phyloP scores from a whole-genome alignment of 176 grass and related monocot genomes.

The Tuctoria greenei region DNA sequence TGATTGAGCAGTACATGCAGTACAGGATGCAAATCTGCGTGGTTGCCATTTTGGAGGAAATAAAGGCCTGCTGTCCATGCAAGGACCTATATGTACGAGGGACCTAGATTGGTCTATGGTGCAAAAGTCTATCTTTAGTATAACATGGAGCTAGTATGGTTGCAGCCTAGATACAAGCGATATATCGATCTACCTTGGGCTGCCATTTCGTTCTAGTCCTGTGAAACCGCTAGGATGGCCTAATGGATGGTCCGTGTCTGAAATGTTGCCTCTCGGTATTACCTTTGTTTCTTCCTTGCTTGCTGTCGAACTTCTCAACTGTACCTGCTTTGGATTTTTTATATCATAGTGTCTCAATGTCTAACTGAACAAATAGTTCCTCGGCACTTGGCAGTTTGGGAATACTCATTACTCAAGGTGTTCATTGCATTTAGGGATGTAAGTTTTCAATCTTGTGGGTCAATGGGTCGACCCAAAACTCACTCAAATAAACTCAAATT shows the following conservation, averaged over 20 bases:
- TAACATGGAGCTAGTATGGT: constrained; percentile 25
- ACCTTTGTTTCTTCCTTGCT: constrained; percentile 16
- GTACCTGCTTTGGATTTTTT: constrained; percentile 14
- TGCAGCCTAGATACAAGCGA: constrained; percentile 27
- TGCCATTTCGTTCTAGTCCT: constrained; percentile 33
- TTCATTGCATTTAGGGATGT: not conserved
- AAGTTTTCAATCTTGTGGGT: too few species aligned
- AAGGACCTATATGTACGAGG: constrained; percentile 17
- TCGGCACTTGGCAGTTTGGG: not conserved
- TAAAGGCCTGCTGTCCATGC: constrained; percentile 24
- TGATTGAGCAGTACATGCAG: constrained; percentile 42
- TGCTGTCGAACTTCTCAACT: not conserved
- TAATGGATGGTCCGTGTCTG: constrained; percentile 21
- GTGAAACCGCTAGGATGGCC: constrained; percentile 27
- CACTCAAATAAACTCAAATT: too few species aligned
- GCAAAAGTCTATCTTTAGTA: constrained; percentile 42
- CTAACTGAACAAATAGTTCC: not conserved
- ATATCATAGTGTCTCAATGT: constrained; percentile 16
- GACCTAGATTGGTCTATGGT: constrained; percentile 17
- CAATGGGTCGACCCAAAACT: too few species aligned
- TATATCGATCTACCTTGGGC: constrained; percentile 26
- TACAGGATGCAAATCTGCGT: constrained; percentile 31
- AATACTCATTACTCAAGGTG: constrained; percentile 43
- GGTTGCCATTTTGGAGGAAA: constrained; percentile 25
- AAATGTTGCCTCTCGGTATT: constrained; percentile 41